These are phyloP conservation scores for Nitzschia putrida DNA, from an alignment of 108 stramenopile genomes.

Conservation along the genomic window DNA sequence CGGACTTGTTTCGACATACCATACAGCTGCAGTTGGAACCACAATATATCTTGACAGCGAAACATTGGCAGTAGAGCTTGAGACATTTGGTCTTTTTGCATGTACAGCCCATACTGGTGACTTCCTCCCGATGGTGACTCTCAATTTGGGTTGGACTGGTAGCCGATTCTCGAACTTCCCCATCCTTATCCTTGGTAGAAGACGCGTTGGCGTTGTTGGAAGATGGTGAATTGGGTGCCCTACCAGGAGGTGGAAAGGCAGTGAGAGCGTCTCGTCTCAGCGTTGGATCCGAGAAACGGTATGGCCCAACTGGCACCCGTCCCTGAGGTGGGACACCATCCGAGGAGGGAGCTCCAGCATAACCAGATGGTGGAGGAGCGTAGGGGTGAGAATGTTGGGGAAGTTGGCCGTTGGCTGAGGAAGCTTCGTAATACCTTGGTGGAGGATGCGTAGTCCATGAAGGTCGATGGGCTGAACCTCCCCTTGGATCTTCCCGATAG, in stretches of 20 bases:
- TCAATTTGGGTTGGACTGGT: constrained; percentile 45
- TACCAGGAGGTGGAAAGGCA: background rate
- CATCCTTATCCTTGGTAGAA: constrained; percentile 8
- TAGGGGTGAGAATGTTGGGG: background rate
- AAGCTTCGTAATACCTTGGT: background rate
- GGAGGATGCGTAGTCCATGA: constrained; percentile 3
- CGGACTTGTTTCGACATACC: constrained; percentile 68
- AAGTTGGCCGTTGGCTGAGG: background rate
- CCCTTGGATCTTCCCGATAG: background rate
- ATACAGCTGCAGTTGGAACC: constrained; percentile 67
- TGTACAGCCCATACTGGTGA: constrained; percentile 77
- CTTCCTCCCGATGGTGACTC: constrained; percentile 37
- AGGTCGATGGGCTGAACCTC: background rate
- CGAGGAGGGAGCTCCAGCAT: background rate
- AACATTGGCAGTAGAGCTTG: constrained; percentile 98
- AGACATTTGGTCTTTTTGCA: constrained; percentile 96
- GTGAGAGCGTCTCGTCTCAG: constrained; percentile 37
- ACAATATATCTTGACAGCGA: constrained; percentile 76
- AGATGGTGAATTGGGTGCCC: background rate
- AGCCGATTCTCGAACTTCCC: constrained; percentile 31
- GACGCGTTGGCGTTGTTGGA: background rate
- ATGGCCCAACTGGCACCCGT: constrained; percentile 20
- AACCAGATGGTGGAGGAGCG: background rate
- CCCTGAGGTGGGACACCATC: background rate
- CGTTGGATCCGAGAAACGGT: constrained; percentile 41